Conservation (phyloP, 345 rosid genomes). For the Gossypium bickii region DNA sequence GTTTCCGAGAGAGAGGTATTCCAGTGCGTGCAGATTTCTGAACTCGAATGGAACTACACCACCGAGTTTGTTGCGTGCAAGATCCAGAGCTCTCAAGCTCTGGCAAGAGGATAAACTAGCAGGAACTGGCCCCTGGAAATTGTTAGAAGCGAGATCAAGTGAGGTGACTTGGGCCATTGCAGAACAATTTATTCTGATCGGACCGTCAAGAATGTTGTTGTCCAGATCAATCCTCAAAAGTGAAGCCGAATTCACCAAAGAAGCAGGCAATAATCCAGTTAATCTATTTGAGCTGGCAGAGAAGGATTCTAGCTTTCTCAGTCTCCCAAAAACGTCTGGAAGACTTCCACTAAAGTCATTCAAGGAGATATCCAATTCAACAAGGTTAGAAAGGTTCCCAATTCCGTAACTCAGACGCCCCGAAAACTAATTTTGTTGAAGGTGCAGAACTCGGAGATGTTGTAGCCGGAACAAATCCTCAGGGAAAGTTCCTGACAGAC, state of each 20-base stretch:
- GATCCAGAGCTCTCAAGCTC: slow-evolving; percentile 11
- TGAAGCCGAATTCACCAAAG: slow-evolving; percentile 30
- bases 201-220: slow-evolving; percentile 26
- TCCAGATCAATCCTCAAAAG: slow-evolving; percentile 17
- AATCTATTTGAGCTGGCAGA: slow-evolving; percentile 21
- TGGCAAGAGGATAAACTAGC: slow-evolving; percentile 23
- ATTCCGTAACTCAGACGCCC: slow-evolving; percentile 19
- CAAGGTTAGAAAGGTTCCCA: slow-evolving; percentile 25
- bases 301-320: slow-evolving; percentile 25
- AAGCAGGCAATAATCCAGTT: slow-evolving; percentile 27
- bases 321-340: slow-evolving; percentile 29
- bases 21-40: slow-evolving; percentile 24
- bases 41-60: slow-evolving; percentile 24
- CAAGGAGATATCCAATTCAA: slow-evolving; percentile 26
- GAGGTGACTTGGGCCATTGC: slow-evolving; percentile 21
- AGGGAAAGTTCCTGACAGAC: slow-evolving; percentile 24
- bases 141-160: slow-evolving; percentile 21
- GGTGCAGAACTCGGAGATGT: slow-evolving; percentile 19
- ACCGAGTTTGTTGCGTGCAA: neutral
- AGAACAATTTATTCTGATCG: slow-evolving; percentile 29
- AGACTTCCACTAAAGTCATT: slow-evolving; percentile 28
- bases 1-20: slow-evolving; percentile 13
- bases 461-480: slow-evolving; percentile 21
- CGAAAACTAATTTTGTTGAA: slow-evolving; percentile 24
- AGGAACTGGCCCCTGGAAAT: slow-evolving; percentile 21